phyloP scores from a whole-genome alignment of 2,329 filamentous ascomycete genomes.

The Fusarium humuli region DNA sequence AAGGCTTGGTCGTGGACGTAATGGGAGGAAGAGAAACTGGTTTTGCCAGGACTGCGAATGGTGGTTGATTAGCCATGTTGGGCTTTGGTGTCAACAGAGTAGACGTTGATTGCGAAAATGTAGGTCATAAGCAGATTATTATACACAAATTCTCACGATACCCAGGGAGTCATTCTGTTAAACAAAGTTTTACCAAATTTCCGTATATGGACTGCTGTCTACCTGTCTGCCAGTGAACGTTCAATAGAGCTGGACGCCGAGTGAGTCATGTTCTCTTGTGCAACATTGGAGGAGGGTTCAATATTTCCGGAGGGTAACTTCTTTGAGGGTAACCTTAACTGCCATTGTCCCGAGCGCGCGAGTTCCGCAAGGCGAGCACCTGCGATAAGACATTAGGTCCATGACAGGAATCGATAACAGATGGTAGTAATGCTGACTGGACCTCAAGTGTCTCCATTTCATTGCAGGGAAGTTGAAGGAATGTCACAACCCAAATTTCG shows the following conservation, averaged over 20 bases:
- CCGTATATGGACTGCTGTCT: background rate
- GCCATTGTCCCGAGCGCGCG: background rate
- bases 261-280: background rate
- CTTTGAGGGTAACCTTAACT: background rate
- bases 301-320: background rate
- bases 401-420: background rate
- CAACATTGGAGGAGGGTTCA: background rate
- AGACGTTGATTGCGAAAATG: background rate
- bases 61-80: slow-evolving; percentile 2
- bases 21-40: background rate
- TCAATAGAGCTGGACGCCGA: background rate
- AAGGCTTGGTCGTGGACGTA: background rate
- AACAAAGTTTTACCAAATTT: background rate
- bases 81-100: background rate
- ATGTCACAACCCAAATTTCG: background rate
- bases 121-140: background rate
- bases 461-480: background rate
- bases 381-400: too few species aligned
- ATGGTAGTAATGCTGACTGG: background rate
- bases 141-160: background rate
- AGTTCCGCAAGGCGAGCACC: background rate
- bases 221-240: background rate
- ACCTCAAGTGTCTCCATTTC: background rate
- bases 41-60: background rate
- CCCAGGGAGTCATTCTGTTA: background rate